Percentiles rank a stretch among this genome's conserved stretches.
Conservation (phyloP, 495 filamentous ascomycete genomes). For the Penicillium egyptiacum region DNA sequence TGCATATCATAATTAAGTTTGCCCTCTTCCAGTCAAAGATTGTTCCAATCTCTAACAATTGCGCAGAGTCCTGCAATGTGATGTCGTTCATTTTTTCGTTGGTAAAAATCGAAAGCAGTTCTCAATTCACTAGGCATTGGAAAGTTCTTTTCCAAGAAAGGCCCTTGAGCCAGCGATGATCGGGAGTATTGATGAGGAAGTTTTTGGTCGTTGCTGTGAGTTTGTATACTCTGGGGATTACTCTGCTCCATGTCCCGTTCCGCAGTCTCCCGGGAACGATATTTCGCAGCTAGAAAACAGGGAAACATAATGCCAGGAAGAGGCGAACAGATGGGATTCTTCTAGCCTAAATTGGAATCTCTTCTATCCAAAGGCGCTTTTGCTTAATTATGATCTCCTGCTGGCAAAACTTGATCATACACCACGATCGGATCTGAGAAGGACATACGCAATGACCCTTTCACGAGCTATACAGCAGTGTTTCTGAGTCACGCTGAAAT, state of each 20-base stretch:
- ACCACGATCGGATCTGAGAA: slow-evolving; percentile 4
- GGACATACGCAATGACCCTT: slow-evolving; percentile 9
- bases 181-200: slow-evolving; percentile 15
- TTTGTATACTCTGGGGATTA: slow-evolving; percentile 23
- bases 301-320: not conserved
- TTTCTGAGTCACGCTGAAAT: slow-evolving; percentile 35
- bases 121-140: slow-evolving; percentile 11
- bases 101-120: slow-evolving; percentile 14
- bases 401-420: slow-evolving; percentile 11
- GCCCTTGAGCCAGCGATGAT: slow-evolving; percentile 8
- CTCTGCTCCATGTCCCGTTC: slow-evolving; percentile 13
- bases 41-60: slow-evolving; percentile 1
- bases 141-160: slow-evolving; percentile 9
- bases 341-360: slow-evolving; percentile 12
- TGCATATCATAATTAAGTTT: slow-evolving; percentile 10
- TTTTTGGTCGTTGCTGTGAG: slow-evolving; percentile 22
- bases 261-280: not conserved
- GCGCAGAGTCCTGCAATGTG: slow-evolving; percentile 11
- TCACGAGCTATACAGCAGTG: slow-evolving; percentile 29
- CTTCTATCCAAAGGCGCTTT: slow-evolving; percentile 14
- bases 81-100: slow-evolving; percentile 2
- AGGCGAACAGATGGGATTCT: slow-evolving; percentile 16
- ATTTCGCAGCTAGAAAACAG: not conserved
- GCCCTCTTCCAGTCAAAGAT: not conserved
- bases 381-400: slow-evolving; percentile 4